Conservation (phyloP, 2,329 filamentous ascomycete genomes). For the Alternaria metachromatica region DNA sequence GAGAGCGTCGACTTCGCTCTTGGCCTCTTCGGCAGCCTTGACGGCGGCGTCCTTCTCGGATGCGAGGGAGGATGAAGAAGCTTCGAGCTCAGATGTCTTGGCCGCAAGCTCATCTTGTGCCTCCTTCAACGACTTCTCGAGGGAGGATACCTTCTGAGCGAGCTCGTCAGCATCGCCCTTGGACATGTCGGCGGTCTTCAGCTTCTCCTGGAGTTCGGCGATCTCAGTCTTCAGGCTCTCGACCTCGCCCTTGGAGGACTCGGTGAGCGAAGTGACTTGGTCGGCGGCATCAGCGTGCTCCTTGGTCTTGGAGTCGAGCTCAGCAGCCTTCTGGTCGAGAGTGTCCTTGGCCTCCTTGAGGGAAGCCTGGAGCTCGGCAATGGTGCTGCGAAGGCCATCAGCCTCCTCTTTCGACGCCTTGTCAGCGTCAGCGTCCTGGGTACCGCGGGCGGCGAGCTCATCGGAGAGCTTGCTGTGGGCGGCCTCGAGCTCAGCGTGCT, state of each 20-base stretch:
- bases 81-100: slow-evolving; percentile 33
- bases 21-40: slow-evolving; percentile 34
- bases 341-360: slow-evolving; percentile 23
- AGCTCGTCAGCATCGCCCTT: slow-evolving; percentile 38
- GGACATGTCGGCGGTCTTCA: slow-evolving; percentile 30
- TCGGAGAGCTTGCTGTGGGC: slow-evolving; percentile 20
- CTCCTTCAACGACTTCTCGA: slow-evolving; percentile 37
- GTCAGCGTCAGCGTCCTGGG: slow-evolving; percentile 29
- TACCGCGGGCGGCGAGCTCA: slow-evolving; percentile 21
- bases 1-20: slow-evolving; percentile 28
- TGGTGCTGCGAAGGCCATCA: slow-evolving; percentile 29
- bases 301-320: slow-evolving; percentile 28
- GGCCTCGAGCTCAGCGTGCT: slow-evolving; percentile 24
- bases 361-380: slow-evolving; percentile 36
- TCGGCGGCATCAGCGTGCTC: slow-evolving; percentile 22
- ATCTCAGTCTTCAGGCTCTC: slow-evolving; percentile 34
- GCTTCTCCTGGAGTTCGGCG: slow-evolving; percentile 29
- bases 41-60: slow-evolving; percentile 30
- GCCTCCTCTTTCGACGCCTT: slow-evolving; percentile 28
- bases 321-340: slow-evolving; percentile 28
- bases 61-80: slow-evolving; percentile 23
- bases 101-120: slow-evolving; percentile 30
- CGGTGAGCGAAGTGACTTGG: slow-evolving; percentile 19
- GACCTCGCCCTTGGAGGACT: slow-evolving; percentile 31
- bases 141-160: slow-evolving; percentile 32